phyloP scores from a whole-genome alignment of 2,329 filamentous ascomycete genomes.

The Microthyrium microscopicum region DNA sequence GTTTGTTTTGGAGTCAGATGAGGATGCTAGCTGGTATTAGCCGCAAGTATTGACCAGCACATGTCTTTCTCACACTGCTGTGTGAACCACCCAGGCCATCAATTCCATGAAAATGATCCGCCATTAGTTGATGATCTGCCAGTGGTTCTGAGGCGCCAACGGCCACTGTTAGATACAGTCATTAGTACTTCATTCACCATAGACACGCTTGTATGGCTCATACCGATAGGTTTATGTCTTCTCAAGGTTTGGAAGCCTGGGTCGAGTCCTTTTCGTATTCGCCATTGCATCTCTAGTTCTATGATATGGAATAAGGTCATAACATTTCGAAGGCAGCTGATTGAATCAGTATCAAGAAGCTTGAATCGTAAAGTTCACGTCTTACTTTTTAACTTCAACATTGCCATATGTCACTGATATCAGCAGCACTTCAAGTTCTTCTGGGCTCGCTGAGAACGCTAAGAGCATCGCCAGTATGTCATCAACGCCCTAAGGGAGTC shows the following conservation, averaged over 20 bases:
- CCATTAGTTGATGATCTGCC: constrained; percentile 58
- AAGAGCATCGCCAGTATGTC: constrained; percentile 80
- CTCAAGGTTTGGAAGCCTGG: constrained; percentile 59
- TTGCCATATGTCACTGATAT: constrained; percentile 91
- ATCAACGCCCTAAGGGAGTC: constrained; percentile 50
- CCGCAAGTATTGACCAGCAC: not conserved
- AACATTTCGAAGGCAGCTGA: constrained; percentile 70
- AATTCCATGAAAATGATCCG: constrained; percentile 22
- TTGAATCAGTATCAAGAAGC: constrained; percentile 2
- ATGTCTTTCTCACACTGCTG: constrained; percentile 18
- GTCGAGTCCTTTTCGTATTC: constrained; percentile 47
- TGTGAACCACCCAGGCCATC: constrained; percentile 34
- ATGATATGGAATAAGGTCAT: constrained; percentile 84
- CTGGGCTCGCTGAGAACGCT: constrained; percentile 61
- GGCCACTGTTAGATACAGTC: constrained; percentile 36
- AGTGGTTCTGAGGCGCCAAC: constrained; percentile 75
- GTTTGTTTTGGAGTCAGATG: constrained; percentile 6
- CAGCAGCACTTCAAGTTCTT: constrained; percentile 73
- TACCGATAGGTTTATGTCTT: constrained; percentile 52
- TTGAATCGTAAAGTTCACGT: not conserved
- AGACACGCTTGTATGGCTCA: constrained; percentile 2
- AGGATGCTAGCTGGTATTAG: constrained; percentile 1
- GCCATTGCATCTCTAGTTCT: constrained; percentile 76
- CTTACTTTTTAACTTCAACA: constrained; percentile 65
- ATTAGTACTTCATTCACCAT: constrained; percentile 1